These are phyloP conservation scores for Sherardia arvensis DNA, from an alignment of 257 asterid species.

Conservation along the genomic window DNA sequence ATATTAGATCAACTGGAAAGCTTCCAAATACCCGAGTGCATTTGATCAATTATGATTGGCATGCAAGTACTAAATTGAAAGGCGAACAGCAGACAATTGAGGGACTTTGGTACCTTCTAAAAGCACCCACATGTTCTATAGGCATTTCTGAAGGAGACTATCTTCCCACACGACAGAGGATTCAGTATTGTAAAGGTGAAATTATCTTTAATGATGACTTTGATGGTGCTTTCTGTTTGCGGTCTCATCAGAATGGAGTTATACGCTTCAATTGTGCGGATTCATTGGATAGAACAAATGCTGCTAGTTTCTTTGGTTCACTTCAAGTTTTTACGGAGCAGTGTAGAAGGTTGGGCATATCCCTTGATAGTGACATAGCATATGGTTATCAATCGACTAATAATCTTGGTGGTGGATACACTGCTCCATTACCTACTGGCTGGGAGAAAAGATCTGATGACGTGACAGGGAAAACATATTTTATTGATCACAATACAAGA, in stretches of 20 bases:
- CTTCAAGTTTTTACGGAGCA: constrained; percentile 95
- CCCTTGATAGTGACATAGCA: constrained; percentile 86
- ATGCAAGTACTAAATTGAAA: constrained; percentile 86
- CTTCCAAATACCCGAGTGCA: constrained; percentile 78
- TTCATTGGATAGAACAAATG: constrained; percentile 97
- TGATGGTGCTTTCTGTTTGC: constrained; percentile 91
- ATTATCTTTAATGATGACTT: constrained; percentile 62
- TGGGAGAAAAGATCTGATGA: constrained; percentile 97
- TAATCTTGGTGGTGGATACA: constrained; percentile 60
- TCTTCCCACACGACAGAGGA: constrained; percentile 72
- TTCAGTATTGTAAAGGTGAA: constrained; percentile 88
- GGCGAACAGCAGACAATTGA: constrained; percentile 97
- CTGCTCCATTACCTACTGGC: constrained; percentile 98
- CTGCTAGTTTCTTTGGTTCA: constrained; percentile 98
- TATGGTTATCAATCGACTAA: constrained; percentile 63
- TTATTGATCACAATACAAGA: constrained; percentile 93
- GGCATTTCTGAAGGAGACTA: constrained; percentile 92
- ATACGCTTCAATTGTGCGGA: constrained; percentile 98
- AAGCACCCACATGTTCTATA: constrained; percentile 74
- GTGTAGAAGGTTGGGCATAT: constrained; percentile 92
- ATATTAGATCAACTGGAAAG: constrained; percentile 60
- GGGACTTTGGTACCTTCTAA: constrained; percentile 95
- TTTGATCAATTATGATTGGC: constrained; percentile 98
- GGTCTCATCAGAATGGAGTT: constrained; percentile 97
- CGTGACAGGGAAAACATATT: constrained; percentile 88